Percentiles rank a stretch among this genome's conserved stretches.
Evolutionary conservation across 495 filamentous ascomycete species (phyloP).

Genomic region (Tuber borchii): DNA sequence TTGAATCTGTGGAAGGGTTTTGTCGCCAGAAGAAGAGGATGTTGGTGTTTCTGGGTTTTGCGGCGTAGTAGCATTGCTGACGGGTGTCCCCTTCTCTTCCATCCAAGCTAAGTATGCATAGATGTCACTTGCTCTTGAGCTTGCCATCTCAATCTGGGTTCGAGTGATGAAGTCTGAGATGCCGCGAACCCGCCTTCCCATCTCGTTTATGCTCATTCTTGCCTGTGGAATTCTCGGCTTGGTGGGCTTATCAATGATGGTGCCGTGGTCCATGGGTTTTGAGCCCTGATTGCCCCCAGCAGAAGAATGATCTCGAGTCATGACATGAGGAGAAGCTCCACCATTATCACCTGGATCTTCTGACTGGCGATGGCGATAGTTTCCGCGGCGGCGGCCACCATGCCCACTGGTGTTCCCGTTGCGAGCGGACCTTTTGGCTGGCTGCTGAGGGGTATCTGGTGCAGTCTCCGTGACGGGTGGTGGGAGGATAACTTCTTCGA

Average conservation of each 20-base stretch:
- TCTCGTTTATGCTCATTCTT: conserved; percentile 81
- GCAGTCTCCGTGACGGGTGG: conserved; percentile 24
- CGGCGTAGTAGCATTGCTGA: conserved; percentile 38
- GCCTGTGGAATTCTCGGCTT: conserved; percentile 41
- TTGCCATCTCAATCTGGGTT: conserved; percentile 82
- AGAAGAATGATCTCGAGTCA: conserved; percentile 42
- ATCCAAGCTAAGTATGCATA: conserved; percentile 42
- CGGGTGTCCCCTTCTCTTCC: conserved; percentile 40
- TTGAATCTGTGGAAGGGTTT: conserved; percentile 36
- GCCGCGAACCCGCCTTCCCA: conserved; percentile 74
- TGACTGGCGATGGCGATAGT: conserved; percentile 42
- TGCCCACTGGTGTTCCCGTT: conserved; percentile 50
- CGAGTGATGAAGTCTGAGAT: conserved; percentile 87
- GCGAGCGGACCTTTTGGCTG: conserved; percentile 35
- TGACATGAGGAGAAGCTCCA: conserved; percentile 39
- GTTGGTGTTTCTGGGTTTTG: conserved; percentile 35
- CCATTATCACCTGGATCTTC: conserved; percentile 44
- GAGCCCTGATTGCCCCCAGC: conserved; percentile 26
- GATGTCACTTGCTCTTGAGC: conserved; percentile 39
- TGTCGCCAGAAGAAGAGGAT: conserved; percentile 23
- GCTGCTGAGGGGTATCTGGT: conserved; percentile 41
- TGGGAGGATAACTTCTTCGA: conserved; percentile 27
- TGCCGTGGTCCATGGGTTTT: conserved; percentile 36
- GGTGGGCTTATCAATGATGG: conserved; percentile 40
- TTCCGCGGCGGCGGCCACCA: conserved; percentile 39